Evolutionary conservation across 176 grass and related monocot genomes (phyloP).

Genomic region (sorghum (Sorghum bicolor)): DNA sequence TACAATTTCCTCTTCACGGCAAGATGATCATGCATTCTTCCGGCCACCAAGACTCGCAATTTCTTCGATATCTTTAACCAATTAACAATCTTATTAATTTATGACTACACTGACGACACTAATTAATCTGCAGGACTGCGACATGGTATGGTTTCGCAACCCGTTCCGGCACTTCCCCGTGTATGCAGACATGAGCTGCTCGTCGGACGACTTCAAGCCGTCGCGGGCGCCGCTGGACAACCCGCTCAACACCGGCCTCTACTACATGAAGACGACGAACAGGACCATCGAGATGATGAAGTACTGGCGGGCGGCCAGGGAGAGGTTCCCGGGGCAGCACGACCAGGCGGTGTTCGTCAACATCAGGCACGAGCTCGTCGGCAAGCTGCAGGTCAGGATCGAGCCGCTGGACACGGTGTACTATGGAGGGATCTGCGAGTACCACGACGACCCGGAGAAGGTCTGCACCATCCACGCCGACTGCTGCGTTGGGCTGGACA

Average conservation of each 20-base stretch:
- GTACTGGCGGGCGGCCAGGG: constrained; percentile 34
- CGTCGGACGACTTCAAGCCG: neutral
- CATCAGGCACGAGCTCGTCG: constrained; percentile 25
- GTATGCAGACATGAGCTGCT: neutral
- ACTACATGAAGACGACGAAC: constrained; percentile 36
- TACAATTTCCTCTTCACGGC: neutral
- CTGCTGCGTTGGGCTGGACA: constrained; percentile 21
- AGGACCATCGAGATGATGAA: constrained; percentile 24
- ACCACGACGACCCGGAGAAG: constrained; percentile 13
- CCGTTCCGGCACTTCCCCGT: neutral
- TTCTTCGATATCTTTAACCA: too few species aligned
- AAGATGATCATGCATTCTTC: neutral
- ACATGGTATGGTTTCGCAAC: neutral
- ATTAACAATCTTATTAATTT: too few species aligned
- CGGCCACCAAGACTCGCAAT: too few species aligned
- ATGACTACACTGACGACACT: neutral
- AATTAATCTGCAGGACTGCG: neutral
- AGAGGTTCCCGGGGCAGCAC: neutral
- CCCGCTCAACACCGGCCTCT: constrained; percentile 37
- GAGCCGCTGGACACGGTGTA: constrained; percentile 38
- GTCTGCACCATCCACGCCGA: constrained; percentile 43
- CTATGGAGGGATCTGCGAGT: constrained; percentile 28
- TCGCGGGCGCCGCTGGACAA: neutral
- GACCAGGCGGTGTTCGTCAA: constrained; percentile 40
- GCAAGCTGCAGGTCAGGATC: constrained; percentile 4